A percentile compares a stretch with the other conserved stretches of the same genome.
phyloP scores from a whole-genome alignment of 176 grass and related monocot genomes.

The Oryza meridionalis region DNA sequence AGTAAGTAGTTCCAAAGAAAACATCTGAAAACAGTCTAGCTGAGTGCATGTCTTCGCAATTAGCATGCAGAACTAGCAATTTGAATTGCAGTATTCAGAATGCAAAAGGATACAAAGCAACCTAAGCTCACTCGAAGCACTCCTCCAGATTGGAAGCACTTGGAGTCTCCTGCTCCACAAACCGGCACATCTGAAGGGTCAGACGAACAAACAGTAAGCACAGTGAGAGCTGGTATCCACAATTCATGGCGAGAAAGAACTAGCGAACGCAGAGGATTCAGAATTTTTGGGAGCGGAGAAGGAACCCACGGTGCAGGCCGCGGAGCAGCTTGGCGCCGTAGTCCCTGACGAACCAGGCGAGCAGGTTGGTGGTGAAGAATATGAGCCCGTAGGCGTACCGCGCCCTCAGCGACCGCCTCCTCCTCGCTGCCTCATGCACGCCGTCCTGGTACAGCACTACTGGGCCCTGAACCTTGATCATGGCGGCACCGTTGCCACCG shows the following conservation, averaged over 20 bases:
- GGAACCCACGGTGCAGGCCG: constrained; percentile 63
- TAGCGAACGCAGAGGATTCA: background rate
- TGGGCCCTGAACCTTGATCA: constrained; percentile 19
- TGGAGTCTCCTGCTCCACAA: constrained; percentile 60
- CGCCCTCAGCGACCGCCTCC: constrained; percentile 66
- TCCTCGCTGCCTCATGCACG: constrained; percentile 31
- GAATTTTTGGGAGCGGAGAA: constrained; percentile 7
- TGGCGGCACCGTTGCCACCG: background rate
- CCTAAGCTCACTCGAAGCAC: constrained; percentile 89
- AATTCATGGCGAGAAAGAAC: background rate
- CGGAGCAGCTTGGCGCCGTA: constrained; percentile 77
- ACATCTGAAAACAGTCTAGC: no score
- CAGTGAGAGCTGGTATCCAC: background rate
- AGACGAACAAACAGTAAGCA: background rate
- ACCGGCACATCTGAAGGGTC: constrained; percentile 64
- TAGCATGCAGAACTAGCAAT: background rate
- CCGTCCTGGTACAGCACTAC: background rate
- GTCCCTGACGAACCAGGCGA: constrained; percentile 94
- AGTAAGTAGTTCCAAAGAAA: background rate
- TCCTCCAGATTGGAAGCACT: constrained; percentile 75
- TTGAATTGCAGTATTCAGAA: background rate
- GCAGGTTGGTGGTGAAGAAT: constrained; percentile 87
- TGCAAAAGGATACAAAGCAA: constrained; percentile 80
- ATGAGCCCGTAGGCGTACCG: constrained; percentile 79
- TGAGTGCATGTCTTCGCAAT: background rate